Conservation (phyloP, 345 rosid species). For the Rhodamnia rubescens region DNA sequence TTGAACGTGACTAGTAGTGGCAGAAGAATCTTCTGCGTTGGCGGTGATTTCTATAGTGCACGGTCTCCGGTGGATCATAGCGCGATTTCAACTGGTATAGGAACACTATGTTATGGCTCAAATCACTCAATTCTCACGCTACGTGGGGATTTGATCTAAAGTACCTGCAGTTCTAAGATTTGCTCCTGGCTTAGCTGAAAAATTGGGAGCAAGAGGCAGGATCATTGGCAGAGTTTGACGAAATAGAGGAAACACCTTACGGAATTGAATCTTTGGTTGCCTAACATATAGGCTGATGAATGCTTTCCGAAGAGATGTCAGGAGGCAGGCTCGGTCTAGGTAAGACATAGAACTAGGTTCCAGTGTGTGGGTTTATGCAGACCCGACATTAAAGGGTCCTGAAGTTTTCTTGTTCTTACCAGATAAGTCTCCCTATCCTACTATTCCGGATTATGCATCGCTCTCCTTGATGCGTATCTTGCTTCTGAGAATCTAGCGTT, state of each 20-base stretch:
- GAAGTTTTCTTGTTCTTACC: conserved; percentile 30
- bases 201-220: background rate
- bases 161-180: background rate
- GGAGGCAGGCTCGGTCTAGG: conserved; percentile 12
- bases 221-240: background rate
- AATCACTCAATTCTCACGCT: background rate
- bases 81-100: background rate
- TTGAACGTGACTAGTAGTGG: background rate
- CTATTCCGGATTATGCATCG: background rate
- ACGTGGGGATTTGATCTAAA: background rate
- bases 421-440: background rate
- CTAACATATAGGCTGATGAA: background rate
- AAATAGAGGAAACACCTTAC: background rate
- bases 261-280: background rate
- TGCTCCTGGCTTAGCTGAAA: background rate
- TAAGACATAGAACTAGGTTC: conserved; percentile 30
- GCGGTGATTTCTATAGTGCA: background rate
- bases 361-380: conserved; percentile 43
- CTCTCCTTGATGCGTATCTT: background rate
- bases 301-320: background rate
- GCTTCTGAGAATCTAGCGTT: background rate
- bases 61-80: background rate
- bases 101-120: background rate
- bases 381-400: conserved; percentile 26
- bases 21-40: background rate